Evolutionary conservation across 1,139 yeast genomes (phyloP).

Genomic region (Citeromyces hawaiiensis): DNA sequence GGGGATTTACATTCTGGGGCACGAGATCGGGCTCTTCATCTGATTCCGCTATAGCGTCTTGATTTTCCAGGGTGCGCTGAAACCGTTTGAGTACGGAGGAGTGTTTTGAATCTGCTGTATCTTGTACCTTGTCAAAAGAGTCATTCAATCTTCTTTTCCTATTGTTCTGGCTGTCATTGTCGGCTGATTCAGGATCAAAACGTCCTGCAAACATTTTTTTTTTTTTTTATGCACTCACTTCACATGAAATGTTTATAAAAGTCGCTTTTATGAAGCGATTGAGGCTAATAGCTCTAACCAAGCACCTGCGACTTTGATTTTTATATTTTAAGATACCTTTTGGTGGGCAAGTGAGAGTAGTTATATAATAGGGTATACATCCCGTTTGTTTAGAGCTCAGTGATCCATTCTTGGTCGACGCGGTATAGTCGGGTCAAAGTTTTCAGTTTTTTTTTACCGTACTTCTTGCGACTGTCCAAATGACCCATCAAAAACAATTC

Average conservation of each 20-base stretch:
- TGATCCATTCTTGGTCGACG: too few species aligned
- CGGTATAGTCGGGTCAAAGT: too few species aligned
- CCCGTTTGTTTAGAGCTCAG: too few species aligned
- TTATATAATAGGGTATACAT: too few species aligned
- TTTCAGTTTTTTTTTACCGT: too few species aligned
- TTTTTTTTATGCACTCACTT: neutral
- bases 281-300: too few species aligned
- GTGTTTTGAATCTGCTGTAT: slow-evolving; percentile 10
- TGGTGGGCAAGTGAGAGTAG: too few species aligned
- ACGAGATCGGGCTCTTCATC: slow-evolving; percentile 16
- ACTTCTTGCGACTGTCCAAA: too few species aligned
- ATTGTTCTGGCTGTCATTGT: slow-evolving; percentile 7
- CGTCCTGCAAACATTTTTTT: slow-evolving; percentile 46
- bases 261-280: too few species aligned
- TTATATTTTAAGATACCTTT: too few species aligned
- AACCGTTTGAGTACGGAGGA: slow-evolving; percentile 27
- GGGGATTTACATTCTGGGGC: slow-evolving; percentile 28
- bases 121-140: neutral
- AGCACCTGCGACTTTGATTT: too few species aligned
- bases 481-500: too few species aligned
- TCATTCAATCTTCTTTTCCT: slow-evolving; percentile 7
- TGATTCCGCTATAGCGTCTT: slow-evolving; percentile 7
- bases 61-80: slow-evolving; percentile 18
- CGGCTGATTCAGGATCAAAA: slow-evolving; percentile 21
- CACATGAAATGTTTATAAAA: neutral